Evolutionary conservation across 495 filamentous ascomycete genomes (phyloP).

Genomic region (Neurospora sp.): DNA sequence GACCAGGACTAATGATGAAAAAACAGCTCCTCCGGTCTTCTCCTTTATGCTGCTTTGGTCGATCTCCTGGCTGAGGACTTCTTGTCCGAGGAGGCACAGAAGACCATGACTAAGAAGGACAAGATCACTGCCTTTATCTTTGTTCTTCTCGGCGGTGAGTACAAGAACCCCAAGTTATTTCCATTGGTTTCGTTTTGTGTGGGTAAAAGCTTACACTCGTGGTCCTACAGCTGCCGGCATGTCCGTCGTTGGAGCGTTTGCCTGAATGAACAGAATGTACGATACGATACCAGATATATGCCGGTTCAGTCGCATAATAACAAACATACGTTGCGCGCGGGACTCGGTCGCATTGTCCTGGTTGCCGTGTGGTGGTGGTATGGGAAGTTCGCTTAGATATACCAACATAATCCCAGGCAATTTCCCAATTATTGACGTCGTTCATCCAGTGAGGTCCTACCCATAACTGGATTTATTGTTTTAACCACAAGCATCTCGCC

Average conservation of each 20-base stretch:
- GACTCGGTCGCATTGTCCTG: not conserved
- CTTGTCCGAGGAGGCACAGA: conserved; percentile 43
- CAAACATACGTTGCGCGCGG: not conserved
- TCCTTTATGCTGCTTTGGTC: conserved; percentile 52
- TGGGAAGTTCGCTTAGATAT: not conserved
- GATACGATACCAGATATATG: not conserved
- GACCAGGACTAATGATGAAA: not conserved
- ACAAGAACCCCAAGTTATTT: not conserved
- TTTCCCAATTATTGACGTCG: not conserved
- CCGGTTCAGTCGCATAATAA: not conserved
- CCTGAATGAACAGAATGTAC: conserved; percentile 14
- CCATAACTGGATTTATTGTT: not conserved
- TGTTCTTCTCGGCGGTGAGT: conserved; percentile 35
- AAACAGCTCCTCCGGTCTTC: conserved; percentile 43
- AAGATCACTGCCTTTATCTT: conserved; percentile 30
- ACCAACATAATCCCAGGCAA: not conserved
- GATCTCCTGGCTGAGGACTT: conserved; percentile 57
- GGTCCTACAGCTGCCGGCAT: conserved; percentile 32
- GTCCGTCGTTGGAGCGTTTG: conserved; percentile 53
- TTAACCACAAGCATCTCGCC: not conserved
- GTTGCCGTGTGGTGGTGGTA: not conserved
- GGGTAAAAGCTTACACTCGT: conserved; percentile 9
- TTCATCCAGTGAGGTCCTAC: not conserved
- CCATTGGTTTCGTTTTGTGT: not conserved
- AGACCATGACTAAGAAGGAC: conserved; percentile 33